A percentile compares a stretch with the other conserved stretches of the same genome.
Evolutionary conservation across 108 stramenopile genomes (phyloP).

Genomic region (Stephanodiscus triporus): DNA sequence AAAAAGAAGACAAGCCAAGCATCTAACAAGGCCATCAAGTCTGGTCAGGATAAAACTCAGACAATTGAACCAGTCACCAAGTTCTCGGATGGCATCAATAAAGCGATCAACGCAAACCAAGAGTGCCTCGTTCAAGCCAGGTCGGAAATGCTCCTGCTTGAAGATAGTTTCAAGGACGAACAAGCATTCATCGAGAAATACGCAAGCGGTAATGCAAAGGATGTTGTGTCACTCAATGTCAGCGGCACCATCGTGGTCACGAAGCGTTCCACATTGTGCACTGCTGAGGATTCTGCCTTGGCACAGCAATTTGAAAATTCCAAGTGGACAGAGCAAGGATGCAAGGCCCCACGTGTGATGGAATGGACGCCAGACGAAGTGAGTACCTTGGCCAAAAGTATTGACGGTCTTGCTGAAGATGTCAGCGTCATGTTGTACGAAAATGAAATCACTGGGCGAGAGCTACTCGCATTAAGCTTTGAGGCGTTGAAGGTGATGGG

Average conservation of each 20-base stretch:
- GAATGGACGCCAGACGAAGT: no score
- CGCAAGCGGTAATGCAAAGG: conserved; percentile 1
- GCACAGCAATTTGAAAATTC: no score
- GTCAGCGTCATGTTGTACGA: no score
- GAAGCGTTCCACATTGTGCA: no score
- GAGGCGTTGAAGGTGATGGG: conserved; percentile 32
- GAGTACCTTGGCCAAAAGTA: conserved; percentile 12
- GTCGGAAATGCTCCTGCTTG: conserved; percentile 8
- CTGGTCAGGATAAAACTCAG: background rate
- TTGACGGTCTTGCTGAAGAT: conserved; percentile 29
- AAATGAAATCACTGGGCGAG: conserved; percentile 16
- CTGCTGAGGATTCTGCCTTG: no score
- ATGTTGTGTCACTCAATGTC: no score
- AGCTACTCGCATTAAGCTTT: conserved; percentile 29
- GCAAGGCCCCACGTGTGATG: no score
- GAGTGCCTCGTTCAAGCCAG: no score
- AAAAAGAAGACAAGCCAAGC: no score
- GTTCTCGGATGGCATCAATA: conserved; percentile 25
- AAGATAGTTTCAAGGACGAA: conserved; percentile 41
- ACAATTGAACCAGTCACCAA: background rate
- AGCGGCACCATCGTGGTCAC: conserved; percentile 42
- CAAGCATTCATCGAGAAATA: conserved; percentile 15
- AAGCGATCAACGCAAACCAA: no score
- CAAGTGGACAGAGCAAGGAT: no score
- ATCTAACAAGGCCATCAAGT: background rate